Evolutionary conservation across 2,329 filamentous ascomycete genomes (phyloP), one percentile per base, ranked within the genome.

Genomic region (Erysiphe neolycopersici): DNA sequence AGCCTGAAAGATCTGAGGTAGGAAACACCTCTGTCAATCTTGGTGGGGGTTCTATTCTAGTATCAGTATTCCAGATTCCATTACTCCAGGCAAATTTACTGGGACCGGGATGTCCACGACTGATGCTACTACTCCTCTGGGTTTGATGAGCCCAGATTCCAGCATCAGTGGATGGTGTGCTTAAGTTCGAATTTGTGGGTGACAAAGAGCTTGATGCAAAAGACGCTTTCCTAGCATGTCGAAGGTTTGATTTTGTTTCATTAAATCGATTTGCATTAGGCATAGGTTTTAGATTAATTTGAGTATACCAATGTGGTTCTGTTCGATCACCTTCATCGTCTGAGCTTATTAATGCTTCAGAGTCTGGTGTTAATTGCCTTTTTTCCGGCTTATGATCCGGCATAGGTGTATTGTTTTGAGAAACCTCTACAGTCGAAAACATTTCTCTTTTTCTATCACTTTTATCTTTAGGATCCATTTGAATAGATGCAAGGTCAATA

Each of bases 271-370:
- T 91, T 39, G 79, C 70, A 49, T 82, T 73, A 44, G 81, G 73
- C 22, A 68, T 69, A 40, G 78, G 71, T 52, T 76, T 80, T 42
- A 62, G 67, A 42, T 62, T 68, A 52, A 64, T 69, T 44, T 58
- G 55, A 47, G 57, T 57, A 53, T 60, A 61, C 52, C 66, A 65
- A 49, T 61, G 61, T 53, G 56, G 59, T 45, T 68, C 70, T 51
- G 71, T 64, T 38, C 66, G 66, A 47, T 93, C 79, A 45, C 65
- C 69, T 59, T 98, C 89, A 58, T 95, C 89, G 59, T 95, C 89
- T 12, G 85, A 94, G 51, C 87, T 95, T 43, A 79, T 84, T 47
- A 95, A 64, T 43, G 82, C 87, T 58, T 95, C 87, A 3, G 85
- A 94, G 57, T 95, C 89, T 18, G 87, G 87, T 1, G 87, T 94